Evolutionary conservation across 768 basidiomycete genomes (phyloP).

Genomic region (Suillus subluteus): DNA sequence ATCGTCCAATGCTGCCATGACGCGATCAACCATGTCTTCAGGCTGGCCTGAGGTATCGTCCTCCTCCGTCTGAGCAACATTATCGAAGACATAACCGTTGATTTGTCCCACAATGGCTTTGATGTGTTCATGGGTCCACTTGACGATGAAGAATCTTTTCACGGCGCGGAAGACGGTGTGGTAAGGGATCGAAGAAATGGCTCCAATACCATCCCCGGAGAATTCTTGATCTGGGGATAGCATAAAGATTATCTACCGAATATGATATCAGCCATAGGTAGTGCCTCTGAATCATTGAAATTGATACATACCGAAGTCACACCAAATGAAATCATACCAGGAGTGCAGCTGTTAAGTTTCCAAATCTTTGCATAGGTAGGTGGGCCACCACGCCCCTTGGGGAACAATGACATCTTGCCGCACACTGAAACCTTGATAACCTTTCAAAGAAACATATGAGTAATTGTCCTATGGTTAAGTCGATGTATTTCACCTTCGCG

Average conservation of each 20-base stretch:
- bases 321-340: constrained; percentile 7
- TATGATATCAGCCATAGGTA: neutral
- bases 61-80: neutral
- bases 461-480: neutral
- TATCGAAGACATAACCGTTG: constrained; percentile 1
- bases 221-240: constrained; percentile 7
- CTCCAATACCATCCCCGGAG: constrained; percentile 7
- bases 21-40: neutral
- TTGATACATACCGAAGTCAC: constrained; percentile 1
- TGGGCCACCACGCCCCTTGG: neutral
- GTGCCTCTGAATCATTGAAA: neutral
- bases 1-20: neutral
- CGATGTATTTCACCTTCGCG: neutral
- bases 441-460: constrained; percentile 3
- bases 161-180: neutral
- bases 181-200: constrained; percentile 7
- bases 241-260: constrained; percentile 5
- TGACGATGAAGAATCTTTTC: constrained; percentile 3
- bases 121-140: neutral
- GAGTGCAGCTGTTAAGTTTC: constrained; percentile 6
- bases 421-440: constrained; percentile 9
- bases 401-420: constrained; percentile 7
- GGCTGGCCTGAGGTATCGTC: neutral
- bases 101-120: neutral
- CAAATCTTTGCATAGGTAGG: neutral